phyloP scores from a whole-genome alignment of 192 early-diverging fungal species.

The Piromyces finnis region DNA sequence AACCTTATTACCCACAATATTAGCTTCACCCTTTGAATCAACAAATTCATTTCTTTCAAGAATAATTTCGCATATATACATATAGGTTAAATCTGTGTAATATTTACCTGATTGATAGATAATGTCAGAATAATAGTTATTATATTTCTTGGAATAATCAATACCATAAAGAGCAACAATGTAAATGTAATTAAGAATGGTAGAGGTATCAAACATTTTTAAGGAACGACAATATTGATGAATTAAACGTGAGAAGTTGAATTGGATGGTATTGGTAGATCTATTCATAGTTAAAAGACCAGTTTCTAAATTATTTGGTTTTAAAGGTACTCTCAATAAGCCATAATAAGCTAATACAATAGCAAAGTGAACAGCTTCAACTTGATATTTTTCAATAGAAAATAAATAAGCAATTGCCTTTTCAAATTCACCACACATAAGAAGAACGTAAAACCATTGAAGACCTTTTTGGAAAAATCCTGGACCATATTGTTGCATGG shows the following conservation, averaged over 20 bases:
- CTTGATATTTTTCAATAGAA: slow-evolving; percentile 29
- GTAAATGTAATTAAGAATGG: slow-evolving; percentile 43
- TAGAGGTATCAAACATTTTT: slow-evolving; percentile 18
- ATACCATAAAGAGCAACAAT: slow-evolving; percentile 32
- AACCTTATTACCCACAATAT: slow-evolving; percentile 19
- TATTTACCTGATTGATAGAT: slow-evolving; percentile 6
- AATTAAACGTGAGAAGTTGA: slow-evolving; percentile 35
- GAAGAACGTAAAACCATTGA: slow-evolving; percentile 62
- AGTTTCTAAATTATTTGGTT: slow-evolving; percentile 18
- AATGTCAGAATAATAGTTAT: not conserved
- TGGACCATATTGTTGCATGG: slow-evolving; percentile 47
- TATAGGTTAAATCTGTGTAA: slow-evolving; percentile 26
- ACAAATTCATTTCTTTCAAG: slow-evolving; percentile 39
- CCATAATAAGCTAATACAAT: slow-evolving; percentile 65
- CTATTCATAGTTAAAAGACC: not conserved
- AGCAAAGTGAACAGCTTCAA: slow-evolving; percentile 86
- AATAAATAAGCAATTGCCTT: slow-evolving; percentile 56
- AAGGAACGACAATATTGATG: slow-evolving; percentile 16
- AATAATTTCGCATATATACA: slow-evolving; percentile 38
- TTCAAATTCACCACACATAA: slow-evolving; percentile 85
- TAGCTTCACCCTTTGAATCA: slow-evolving; percentile 22
- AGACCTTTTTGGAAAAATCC: slow-evolving; percentile 44
- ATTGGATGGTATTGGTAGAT: slow-evolving; percentile 6
- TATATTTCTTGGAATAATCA: not conserved
- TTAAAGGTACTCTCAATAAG: slow-evolving; percentile 47